These are phyloP conservation scores for Leucocoprinus sp. DNA, from an alignment of 768 basidiomycete species.

Conservation along the genomic window DNA sequence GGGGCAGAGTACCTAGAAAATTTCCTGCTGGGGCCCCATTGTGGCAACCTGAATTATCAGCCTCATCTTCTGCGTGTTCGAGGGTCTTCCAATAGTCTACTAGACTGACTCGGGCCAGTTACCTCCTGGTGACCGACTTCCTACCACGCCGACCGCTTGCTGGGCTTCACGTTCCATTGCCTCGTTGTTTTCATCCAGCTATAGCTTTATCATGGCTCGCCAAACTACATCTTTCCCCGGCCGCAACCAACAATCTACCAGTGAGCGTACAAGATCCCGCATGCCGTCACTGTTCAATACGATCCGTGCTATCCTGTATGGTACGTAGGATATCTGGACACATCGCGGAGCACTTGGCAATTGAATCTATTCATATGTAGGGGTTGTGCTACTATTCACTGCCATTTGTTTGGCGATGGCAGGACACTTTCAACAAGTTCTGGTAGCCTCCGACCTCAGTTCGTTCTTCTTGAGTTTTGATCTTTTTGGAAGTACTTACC, in stretches of 20 bases:
- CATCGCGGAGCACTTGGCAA: background rate
- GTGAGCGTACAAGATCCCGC: constrained; percentile 26
- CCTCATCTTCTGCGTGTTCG: constrained; percentile 14
- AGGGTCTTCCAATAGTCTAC: constrained; percentile 7
- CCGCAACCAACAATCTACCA: constrained; percentile 19
- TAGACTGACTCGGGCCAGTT: background rate
- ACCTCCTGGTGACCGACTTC: constrained; percentile 10
- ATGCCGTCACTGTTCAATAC: constrained; percentile 73
- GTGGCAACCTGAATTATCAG: constrained; percentile 12
- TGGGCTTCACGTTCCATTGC: constrained; percentile 30
- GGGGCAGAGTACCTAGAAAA: constrained; percentile 13
- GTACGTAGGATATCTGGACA: constrained; percentile 29
- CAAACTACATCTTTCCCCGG: constrained; percentile 21
- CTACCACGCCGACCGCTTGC: constrained; percentile 11
- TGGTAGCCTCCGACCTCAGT: constrained; percentile 78
- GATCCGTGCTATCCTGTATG: constrained; percentile 58
- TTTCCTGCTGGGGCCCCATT: constrained; percentile 20
- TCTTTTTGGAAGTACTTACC: constrained; percentile 10
- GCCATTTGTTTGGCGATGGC: constrained; percentile 75
- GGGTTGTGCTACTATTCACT: constrained; percentile 63
- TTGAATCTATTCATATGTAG: constrained; percentile 27
- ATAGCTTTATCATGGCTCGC: constrained; percentile 36
- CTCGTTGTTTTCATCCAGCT: constrained; percentile 34
- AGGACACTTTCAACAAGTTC: constrained; percentile 63
- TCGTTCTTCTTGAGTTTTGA: constrained; percentile 21